phyloP scores from a whole-genome alignment of 495 filamentous ascomycete genomes.

The Aspergillus diversus region DNA sequence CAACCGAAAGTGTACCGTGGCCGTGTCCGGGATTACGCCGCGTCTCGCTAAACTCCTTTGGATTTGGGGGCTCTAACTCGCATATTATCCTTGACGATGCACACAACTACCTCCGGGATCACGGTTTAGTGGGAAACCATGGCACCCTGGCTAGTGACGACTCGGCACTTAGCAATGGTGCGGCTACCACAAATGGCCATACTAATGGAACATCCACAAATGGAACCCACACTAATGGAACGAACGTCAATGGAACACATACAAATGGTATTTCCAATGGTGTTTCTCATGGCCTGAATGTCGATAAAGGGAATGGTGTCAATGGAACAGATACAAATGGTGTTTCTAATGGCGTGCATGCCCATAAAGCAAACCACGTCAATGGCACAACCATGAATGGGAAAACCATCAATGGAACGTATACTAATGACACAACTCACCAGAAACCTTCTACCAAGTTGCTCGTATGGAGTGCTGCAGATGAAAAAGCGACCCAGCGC shows the following conservation, averaged over 20 bases:
- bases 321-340: not conserved
- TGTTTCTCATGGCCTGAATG: not conserved
- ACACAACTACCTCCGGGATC: conserved; percentile 19
- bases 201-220: too few species aligned
- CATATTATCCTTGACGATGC: conserved; percentile 43
- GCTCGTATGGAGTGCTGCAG: conserved; percentile 3
- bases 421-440: not conserved
- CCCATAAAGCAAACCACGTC: not conserved
- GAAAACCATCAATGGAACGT: not conserved
- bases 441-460: not conserved
- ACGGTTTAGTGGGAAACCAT: conserved; percentile 22
- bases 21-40: conserved; percentile 27
- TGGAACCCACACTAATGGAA: not conserved
- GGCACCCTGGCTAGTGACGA: conserved; percentile 3
- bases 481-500: conserved; percentile 1
- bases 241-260: not conserved
- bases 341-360: not conserved
- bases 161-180: too few species aligned
- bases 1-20: conserved; percentile 19
- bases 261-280: not conserved
- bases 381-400: too few species aligned
- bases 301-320: not conserved
- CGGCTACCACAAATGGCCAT: too few species aligned
- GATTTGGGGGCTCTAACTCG: conserved; percentile 37
- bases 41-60: conserved; percentile 41